These are phyloP conservation scores for Cutaneotrichosporon daszewskae DNA, from an alignment of 1,284 basidiomycete species.

Conservation along the genomic window DNA sequence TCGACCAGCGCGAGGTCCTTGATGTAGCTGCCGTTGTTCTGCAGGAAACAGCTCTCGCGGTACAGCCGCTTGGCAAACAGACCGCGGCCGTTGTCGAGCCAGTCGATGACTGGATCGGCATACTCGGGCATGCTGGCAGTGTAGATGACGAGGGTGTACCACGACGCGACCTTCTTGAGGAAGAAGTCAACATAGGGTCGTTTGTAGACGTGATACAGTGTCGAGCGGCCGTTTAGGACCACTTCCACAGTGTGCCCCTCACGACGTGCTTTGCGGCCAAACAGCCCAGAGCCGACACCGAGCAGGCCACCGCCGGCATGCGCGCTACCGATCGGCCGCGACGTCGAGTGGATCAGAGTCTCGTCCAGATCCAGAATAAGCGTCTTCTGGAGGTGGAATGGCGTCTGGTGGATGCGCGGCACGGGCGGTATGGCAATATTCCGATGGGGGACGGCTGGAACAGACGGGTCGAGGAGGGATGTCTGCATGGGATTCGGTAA, in stretches of 20 bases:
- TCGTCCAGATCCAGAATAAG: slow-evolving; percentile 95
- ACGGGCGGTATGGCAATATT: neutral
- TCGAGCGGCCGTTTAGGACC: slow-evolving; percentile 77
- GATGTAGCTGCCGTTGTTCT: slow-evolving; percentile 86
- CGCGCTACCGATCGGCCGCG: slow-evolving; percentile 57
- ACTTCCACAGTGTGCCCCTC: slow-evolving; percentile 94
- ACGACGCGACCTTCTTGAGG: slow-evolving; percentile 87
- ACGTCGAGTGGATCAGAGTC: slow-evolving; percentile 95
- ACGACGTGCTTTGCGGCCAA: slow-evolving; percentile 54
- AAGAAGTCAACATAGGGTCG: slow-evolving; percentile 95
- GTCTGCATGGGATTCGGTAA: slow-evolving; percentile 41
- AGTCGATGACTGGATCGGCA: slow-evolving; percentile 98
- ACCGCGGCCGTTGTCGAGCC: slow-evolving; percentile 91
- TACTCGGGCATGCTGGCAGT: slow-evolving; percentile 99
- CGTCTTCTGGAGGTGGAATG: slow-evolving; percentile 78
- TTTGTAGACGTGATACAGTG: slow-evolving; percentile 97
- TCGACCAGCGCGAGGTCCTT: slow-evolving; percentile 89
- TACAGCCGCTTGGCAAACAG: slow-evolving; percentile 85
- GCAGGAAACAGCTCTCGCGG: slow-evolving; percentile 86
- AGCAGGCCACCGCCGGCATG: slow-evolving; percentile 55
- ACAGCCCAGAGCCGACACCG: slow-evolving; percentile 55
- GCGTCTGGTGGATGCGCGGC: slow-evolving; percentile 51
- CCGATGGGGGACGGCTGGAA: slow-evolving; percentile 45
- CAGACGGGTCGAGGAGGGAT: slow-evolving; percentile 38
- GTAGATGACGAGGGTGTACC: slow-evolving; percentile 99